Percentiles rank a stretch among this genome's conserved stretches.
phyloP scores from a whole-genome alignment of 2,329 filamentous ascomycete species.

The Cercospora zeae-maydis region DNA sequence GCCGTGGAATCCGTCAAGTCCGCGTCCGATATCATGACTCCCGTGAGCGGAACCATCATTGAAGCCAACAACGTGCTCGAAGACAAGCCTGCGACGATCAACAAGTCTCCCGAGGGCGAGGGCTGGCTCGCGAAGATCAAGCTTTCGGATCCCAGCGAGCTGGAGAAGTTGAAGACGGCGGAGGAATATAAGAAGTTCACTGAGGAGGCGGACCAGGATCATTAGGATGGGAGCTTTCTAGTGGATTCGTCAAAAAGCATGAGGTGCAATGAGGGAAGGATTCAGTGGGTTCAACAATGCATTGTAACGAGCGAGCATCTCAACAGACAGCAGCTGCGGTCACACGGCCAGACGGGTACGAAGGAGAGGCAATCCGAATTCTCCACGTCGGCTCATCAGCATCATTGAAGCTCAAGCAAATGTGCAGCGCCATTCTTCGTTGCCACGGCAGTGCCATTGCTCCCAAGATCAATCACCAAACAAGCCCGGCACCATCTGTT shows the following conservation, averaged over 20 bases:
- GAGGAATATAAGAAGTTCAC: slow-evolving; percentile 76
- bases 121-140: slow-evolving; percentile 92
- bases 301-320: not conserved
- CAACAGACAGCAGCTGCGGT: slow-evolving; percentile 1
- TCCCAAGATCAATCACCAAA: too few species aligned
- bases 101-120: slow-evolving; percentile 82
- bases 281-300: not conserved
- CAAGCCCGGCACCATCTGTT: too few species aligned
- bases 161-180: slow-evolving; percentile 72
- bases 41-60: slow-evolving; percentile 71
- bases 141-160: slow-evolving; percentile 65
- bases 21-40: slow-evolving; percentile 94
- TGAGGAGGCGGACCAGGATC: slow-evolving; percentile 41
- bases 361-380: not conserved
- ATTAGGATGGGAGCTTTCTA: not conserved
- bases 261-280: not conserved
- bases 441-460: too few species aligned
- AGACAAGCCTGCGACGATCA: slow-evolving; percentile 82
- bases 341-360: not conserved
- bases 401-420: not conserved
- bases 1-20: slow-evolving; percentile 98
- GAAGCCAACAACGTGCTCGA: slow-evolving; percentile 72
- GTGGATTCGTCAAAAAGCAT: not conserved
- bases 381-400: not conserved
- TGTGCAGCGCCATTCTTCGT: not conserved